Evolutionary conservation across 2,329 filamentous ascomycete genomes (phyloP), one percentile per base, ranked within the genome.

Genomic region (Epichloe typhina): DNA sequence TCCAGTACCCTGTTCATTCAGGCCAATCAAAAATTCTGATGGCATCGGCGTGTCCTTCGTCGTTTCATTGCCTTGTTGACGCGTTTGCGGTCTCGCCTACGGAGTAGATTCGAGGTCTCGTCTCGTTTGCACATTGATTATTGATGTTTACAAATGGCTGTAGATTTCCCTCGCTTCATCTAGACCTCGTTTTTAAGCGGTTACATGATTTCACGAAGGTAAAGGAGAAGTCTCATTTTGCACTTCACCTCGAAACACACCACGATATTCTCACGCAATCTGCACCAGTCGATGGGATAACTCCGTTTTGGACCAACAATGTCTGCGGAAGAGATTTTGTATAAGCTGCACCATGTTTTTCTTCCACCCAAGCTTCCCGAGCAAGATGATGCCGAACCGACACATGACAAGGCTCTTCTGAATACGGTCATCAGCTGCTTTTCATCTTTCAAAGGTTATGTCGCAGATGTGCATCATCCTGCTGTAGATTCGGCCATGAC

Each of bases 311-410:
- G 41, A 31, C 17, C 2, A 23, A 43, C 1, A 47, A 38, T 47
- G 46, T 47, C 46, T 12, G 13, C 6, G 12, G 21, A 42, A 33
- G 46, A 42, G 37, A 31, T 36, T 33, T 37, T 47, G 17, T 47
- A 39, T 23, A 47, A 47, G 6, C 35, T 47, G 46, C 37, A 62
- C 40, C 63, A 66, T 47, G 54, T 66, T 13, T 66, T 66, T 42
- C 56, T 67, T 1, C 63, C 64, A 0, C 61, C 64, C 0, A 54
- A 59, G 6, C 53, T 61, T 1, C 65, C 65, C 19, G 13, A 31
- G 2, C 36, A 53, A 15, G 55, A 56, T 15, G 53, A 55, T 19
- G 21, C 48, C n/a, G 15, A 37, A 12, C 35, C 51, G 13, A 35
- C n/a, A 8, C 35, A 31, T 39, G 42, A 23, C 5, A 31, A 40